These are phyloP conservation scores for Insectozyma bohioensis DNA, from an alignment of 1,139 yeast genomes.

Conservation along the genomic window DNA sequence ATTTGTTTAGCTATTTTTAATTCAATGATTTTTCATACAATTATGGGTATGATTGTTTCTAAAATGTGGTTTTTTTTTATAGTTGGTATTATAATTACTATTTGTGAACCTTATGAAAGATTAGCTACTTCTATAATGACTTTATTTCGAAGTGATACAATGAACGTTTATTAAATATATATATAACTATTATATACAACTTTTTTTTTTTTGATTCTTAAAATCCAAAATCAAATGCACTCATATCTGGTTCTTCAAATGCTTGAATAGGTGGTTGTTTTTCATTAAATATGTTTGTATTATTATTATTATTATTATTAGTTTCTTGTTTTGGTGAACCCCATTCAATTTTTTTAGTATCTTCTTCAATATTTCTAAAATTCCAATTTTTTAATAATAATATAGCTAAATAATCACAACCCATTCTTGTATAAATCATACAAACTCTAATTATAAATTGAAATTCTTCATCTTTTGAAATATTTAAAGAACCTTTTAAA, in stretches of 20 bases:
- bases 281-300: conserved; percentile 7
- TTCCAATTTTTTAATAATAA: conserved; percentile 68
- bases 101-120: conserved; percentile 16
- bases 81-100: conserved; percentile 15
- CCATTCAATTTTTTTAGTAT: neutral
- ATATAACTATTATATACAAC: too few relatives aligned
- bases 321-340: neutral
- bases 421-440: conserved; percentile 78
- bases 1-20: conserved; percentile 19
- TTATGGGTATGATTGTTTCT: conserved; percentile 19
- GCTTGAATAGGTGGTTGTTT: conserved; percentile 52
- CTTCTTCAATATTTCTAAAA: conserved; percentile 36
- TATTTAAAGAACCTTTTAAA: conserved; percentile 46
- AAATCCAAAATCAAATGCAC: conserved; percentile 67
- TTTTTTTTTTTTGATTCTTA: too few relatives aligned
- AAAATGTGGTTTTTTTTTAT: conserved; percentile 21
- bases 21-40: conserved; percentile 17
- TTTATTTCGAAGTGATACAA: too few relatives aligned
- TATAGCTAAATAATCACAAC: conserved; percentile 79
- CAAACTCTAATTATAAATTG: conserved; percentile 62
- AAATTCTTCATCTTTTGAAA: conserved; percentile 55
- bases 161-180: too few relatives aligned
- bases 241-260: conserved; percentile 79
- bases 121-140: conserved; percentile 14
- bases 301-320: neutral